A percentile compares a stretch with the other conserved stretches of the same genome.
These are phyloP conservation scores for Aegilops sharonensis DNA, from an alignment of 176 grass and related monocot genomes.

Conservation along the genomic window DNA sequence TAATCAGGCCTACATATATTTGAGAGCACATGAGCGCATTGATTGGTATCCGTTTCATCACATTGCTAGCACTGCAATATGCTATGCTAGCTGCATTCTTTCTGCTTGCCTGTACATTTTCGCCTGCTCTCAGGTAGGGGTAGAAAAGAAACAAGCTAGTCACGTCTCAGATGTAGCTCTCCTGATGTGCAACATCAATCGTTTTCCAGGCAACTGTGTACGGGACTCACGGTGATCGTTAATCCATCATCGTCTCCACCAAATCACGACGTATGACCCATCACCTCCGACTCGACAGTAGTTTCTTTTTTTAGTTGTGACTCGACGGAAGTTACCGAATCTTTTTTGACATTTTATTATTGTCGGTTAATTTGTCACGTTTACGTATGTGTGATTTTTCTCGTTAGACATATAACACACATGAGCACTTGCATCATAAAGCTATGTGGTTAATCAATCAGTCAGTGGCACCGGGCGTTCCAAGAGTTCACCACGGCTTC, in stretches of 20 bases:
- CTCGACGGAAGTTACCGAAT: too few species aligned
- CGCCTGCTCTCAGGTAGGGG: neutral
- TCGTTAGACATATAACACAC: too few species aligned
- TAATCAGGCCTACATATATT: neutral
- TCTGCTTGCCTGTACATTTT: neutral
- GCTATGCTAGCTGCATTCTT: neutral
- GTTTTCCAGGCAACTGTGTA: too few species aligned
- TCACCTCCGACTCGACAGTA: too few species aligned
- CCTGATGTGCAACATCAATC: too few species aligned
- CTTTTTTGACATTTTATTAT: too few species aligned
- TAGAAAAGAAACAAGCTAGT: neutral
- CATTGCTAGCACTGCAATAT: neutral
- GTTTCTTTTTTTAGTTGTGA: too few species aligned
- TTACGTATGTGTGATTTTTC: too few species aligned
- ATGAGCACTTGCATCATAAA: neutral
- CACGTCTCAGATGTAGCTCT: neutral
- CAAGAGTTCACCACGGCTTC: neutral
- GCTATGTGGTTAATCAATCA: neutral
- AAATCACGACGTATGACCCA: too few species aligned
- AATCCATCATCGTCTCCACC: too few species aligned
- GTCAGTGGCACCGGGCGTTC: neutral
- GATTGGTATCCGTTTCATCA: neutral
- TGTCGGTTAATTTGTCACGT: too few species aligned
- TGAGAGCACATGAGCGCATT: constrained; percentile 8
- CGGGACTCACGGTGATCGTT: too few species aligned